Percentiles rank a stretch among this genome's conserved stretches.
Conservation (phyloP, 2,329 filamentous ascomycete genomes). For the Cercospora citrullina region DNA sequence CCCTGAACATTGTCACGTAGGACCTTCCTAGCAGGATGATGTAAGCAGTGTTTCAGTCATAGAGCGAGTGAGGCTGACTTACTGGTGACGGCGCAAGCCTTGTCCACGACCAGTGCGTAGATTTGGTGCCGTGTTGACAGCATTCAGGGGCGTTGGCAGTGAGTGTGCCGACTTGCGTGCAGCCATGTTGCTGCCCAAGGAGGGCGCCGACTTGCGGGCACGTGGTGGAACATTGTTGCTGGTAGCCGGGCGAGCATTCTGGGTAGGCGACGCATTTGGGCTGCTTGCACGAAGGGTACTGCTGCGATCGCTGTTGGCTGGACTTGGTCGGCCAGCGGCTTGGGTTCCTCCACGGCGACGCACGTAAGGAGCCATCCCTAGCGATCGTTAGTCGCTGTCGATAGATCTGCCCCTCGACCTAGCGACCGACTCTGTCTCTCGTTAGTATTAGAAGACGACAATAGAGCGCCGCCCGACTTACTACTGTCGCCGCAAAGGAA, state of each 20-base stretch:
- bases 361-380: background rate
- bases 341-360: background rate
- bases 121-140: background rate
- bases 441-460: background rate
- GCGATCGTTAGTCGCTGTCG: background rate
- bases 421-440: background rate
- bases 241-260: too few relatives aligned
- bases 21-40: conserved; percentile 72
- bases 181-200: too few relatives aligned
- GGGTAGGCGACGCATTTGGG: too few relatives aligned
- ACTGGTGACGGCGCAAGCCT: conserved; percentile 3
- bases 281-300: too few relatives aligned
- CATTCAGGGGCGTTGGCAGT: background rate
- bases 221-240: too few relatives aligned
- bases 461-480: background rate
- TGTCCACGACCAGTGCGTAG: background rate
- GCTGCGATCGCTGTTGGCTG: too few relatives aligned
- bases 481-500: background rate
- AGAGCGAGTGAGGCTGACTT: background rate
- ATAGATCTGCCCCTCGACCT: background rate
- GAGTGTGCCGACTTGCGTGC: background rate
- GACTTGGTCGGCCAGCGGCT: too few relatives aligned
- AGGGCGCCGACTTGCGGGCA: too few relatives aligned
- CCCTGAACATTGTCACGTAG: conserved; percentile 97
- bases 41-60: background rate